A percentile compares a stretch with the other conserved stretches of the same genome.
Evolutionary conservation across 169 alveolate genomes (phyloP).

Genomic region (Theileria sp.): DNA sequence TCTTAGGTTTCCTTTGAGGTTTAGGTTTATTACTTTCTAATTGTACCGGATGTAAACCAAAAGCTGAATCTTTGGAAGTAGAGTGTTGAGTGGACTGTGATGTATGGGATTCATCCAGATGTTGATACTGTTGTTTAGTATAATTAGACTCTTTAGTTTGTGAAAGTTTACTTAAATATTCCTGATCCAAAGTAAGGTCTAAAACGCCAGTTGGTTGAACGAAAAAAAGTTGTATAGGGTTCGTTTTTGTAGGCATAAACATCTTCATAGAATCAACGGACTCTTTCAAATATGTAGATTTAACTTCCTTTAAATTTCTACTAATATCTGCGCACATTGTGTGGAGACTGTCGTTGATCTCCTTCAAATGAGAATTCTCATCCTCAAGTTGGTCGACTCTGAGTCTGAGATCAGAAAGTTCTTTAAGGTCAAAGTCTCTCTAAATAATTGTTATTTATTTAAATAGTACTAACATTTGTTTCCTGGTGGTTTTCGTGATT

Average conservation of each 20-base stretch:
- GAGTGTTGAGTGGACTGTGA: not conserved
- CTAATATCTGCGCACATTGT: slow-evolving; percentile 63
- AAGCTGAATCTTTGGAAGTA: not conserved
- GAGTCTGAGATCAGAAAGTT: slow-evolving; percentile 18
- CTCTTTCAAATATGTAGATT: slow-evolving; percentile 39
- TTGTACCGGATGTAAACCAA: not conserved
- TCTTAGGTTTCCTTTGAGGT: not conserved
- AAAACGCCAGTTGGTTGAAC: slow-evolving; percentile 65
- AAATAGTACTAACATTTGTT: not conserved
- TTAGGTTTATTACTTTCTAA: not conserved
- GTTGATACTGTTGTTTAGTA: not conserved
- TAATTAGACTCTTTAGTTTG: not conserved
- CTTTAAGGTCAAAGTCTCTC: not conserved
- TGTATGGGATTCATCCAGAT: not conserved
- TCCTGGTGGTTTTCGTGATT: not conserved
- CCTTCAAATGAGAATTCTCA: slow-evolving; percentile 58
- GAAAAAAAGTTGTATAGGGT: slow-evolving; percentile 59
- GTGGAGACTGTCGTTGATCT: slow-evolving; percentile 55
- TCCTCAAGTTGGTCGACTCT: slow-evolving; percentile 48
- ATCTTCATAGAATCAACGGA: slow-evolving; percentile 34
- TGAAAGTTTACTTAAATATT: not conserved
- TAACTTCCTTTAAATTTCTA: slow-evolving; percentile 22
- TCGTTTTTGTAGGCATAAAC: slow-evolving; percentile 21
- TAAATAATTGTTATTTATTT: not conserved
- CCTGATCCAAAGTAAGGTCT: slow-evolving; percentile 50